phyloP scores from a whole-genome alignment of 2,329 filamentous ascomycete species.

The Cytospora piceicola region DNA sequence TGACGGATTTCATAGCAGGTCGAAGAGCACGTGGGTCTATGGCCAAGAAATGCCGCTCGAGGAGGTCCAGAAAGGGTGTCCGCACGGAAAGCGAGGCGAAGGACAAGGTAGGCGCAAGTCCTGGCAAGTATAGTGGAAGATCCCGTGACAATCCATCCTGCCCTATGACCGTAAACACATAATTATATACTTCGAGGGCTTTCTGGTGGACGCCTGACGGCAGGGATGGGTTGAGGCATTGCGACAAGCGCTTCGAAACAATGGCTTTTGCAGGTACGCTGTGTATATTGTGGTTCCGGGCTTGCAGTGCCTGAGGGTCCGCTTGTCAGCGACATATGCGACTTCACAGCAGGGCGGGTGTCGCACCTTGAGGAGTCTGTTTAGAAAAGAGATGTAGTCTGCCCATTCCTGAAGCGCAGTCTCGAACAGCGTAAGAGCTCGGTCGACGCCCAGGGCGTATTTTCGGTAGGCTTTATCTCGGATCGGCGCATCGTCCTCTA shows the following conservation, averaged over 20 bases:
- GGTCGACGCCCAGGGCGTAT: constrained; percentile 87
- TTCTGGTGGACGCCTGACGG: constrained; percentile 98
- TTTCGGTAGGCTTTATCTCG: constrained; percentile 78
- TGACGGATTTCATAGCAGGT: constrained; percentile 86
- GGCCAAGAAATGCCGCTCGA: constrained; percentile 78
- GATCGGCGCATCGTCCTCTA: constrained; percentile 46
- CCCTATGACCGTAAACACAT: constrained; percentile 85
- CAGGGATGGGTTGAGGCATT: constrained; percentile 90
- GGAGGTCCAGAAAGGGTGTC: constrained; percentile 79
- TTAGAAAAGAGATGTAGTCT: constrained; percentile 97
- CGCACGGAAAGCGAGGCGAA: constrained; percentile 94
- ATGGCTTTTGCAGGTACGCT: constrained; percentile 79
- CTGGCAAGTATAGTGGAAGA: constrained; percentile 85
- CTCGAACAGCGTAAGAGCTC: constrained; percentile 87
- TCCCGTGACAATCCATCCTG: constrained; percentile 79
- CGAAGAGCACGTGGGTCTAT: constrained; percentile 73
- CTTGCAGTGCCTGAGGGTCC: constrained; percentile 76
- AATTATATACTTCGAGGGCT: constrained; percentile 88
- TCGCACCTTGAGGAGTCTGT: constrained; percentile 80
- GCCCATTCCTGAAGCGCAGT: constrained; percentile 97
- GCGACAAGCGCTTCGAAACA: constrained; percentile 88
- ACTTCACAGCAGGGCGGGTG: constrained; percentile 11
- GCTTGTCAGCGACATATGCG: constrained; percentile 35
- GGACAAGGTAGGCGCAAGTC: constrained; percentile 84
- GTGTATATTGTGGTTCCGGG: constrained; percentile 72